Percentiles rank a stretch among this genome's conserved stretches.
These are phyloP conservation scores for Phytopythium cucurbitacearum DNA, from an alignment of 352 stramenopile species.

Conservation along the genomic window DNA sequence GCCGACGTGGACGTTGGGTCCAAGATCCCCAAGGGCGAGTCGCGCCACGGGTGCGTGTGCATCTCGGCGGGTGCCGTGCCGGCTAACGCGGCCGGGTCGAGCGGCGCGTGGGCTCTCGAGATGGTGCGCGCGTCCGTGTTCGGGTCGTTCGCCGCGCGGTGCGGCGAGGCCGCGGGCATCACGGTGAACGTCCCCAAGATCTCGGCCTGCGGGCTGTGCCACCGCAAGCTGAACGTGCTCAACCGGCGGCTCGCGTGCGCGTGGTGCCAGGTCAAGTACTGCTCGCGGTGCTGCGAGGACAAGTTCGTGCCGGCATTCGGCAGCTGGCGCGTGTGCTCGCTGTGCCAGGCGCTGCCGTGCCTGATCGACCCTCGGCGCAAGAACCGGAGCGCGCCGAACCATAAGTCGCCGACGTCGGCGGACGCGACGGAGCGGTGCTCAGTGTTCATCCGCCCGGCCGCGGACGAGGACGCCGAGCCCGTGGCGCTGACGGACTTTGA, in stretches of 20 bases:
- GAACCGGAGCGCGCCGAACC: conserved; percentile 57
- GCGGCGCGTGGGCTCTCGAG: conserved; percentile 71
- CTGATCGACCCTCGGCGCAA: conserved; percentile 78
- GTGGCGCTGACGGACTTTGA: conserved; percentile 92
- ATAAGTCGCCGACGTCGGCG: conserved; percentile 45
- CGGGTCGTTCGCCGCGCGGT: conserved; percentile 69
- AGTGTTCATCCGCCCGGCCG: conserved; percentile 72
- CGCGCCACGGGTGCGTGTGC: conserved; percentile 75
- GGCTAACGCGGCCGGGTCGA: conserved; percentile 59
- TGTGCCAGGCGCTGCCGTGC: conserved; percentile 76
- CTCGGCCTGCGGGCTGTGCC: conserved; percentile 69
- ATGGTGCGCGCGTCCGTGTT: conserved; percentile 86
- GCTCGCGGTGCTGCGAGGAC: conserved; percentile 78
- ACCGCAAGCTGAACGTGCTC: conserved; percentile 75
- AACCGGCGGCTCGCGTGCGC: conserved; percentile 76
- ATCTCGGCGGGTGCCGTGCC: conserved; percentile 72
- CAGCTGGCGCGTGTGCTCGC: conserved; percentile 72
- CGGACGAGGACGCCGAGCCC: conserved; percentile 38
- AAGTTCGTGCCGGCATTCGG: conserved; percentile 79
- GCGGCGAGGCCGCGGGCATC: conserved; percentile 59
- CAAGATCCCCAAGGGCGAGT: conserved; percentile 69
- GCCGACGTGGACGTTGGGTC: conserved; percentile 64
- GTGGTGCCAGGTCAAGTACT: conserved; percentile 87
- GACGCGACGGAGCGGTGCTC: conserved; percentile 47
- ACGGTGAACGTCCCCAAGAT: conserved; percentile 78